Conservation (phyloP, 805 yeast species). For the Nakazawaea populi region DNA sequence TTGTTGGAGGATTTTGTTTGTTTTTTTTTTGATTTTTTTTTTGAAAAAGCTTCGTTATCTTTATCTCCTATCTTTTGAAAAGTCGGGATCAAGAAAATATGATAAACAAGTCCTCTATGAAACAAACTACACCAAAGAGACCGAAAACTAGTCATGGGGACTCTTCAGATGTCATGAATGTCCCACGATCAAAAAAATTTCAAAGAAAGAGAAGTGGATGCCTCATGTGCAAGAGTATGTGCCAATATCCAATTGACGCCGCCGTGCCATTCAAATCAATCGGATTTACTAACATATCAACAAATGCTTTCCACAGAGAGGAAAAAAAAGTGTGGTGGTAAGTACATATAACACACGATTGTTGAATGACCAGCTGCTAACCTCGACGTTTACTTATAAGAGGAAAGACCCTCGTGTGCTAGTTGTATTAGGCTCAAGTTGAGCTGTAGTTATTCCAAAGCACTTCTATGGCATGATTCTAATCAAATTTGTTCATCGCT, state of each 20-base stretch:
- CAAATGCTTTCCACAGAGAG: neutral
- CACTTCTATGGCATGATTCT: conserved; percentile 5
- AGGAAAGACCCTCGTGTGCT: conserved; percentile 8
- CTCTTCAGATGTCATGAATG: neutral
- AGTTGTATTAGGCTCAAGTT: conserved; percentile 6
- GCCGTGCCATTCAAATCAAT: neutral
- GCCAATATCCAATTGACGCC: neutral
- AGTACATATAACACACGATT: neutral
- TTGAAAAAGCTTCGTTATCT: too few species aligned
- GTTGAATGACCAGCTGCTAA: too few species aligned
- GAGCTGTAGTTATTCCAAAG: conserved; percentile 7
- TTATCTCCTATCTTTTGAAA: too few species aligned
- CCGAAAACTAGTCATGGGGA: neutral
- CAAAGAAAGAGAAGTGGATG: conserved; percentile 9
- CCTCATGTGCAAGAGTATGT: conserved; percentile 8
- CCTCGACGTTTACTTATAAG: neutral
- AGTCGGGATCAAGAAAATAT: too few species aligned
- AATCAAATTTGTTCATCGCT: neutral
- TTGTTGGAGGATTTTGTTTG: too few species aligned
- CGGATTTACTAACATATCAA: neutral
- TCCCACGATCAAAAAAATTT: neutral
- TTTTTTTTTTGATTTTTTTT: too few species aligned
- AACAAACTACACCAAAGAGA: neutral
- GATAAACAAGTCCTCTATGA: too few species aligned
- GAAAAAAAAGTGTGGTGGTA: conserved; percentile 11